Evolutionary conservation across 495 filamentous ascomycete genomes (phyloP), one percentile per base, ranked within the genome.

Genomic region (Trichoderma reesei): DNA sequence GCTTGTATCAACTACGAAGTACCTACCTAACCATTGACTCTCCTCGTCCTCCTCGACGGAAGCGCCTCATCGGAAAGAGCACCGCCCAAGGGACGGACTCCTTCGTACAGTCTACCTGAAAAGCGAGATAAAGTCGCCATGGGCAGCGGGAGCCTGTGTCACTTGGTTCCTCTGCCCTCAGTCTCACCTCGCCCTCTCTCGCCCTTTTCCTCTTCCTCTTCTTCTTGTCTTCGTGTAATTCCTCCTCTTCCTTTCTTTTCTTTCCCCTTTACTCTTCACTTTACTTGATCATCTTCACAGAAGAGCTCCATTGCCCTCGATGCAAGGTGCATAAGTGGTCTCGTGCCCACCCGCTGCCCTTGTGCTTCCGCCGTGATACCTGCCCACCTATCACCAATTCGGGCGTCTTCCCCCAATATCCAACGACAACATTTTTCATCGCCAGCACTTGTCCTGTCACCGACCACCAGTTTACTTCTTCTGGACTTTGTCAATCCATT

Each of bases 251-350:
- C 37, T 10, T 48, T 26, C 5, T 18, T 18, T 18, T 18, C 44
- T n/a, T 7, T 20, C 8, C 16, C 48, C 16, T 33, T 54, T 54
- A 5, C 7, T 14, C 26, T 9, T 56, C 16, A 4, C 34, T 56
- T 26, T 34, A 46, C 16, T 56, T 56, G 16, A 33, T 51, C n/a
- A n/a, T 56, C 51, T 26, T 31, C 51, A 31, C 16, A 56, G 16
- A 11, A 34, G 10, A 8, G 26, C 51, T 26, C 18, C 51, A 9
- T 11, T 13, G 5, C 20, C 26, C 1, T 54, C 51, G 31, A 33
- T 14, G 20, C 11, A 56, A 26, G 51, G 51, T 56, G 51, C 51
- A 31, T 56, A 56, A 56, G 51, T 56, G 51, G 51, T 56, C 51
- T 56, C 51, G 51, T 56, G 51, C 46, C 48, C 1, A 5, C 44